Percentiles rank a stretch among this genome's conserved stretches.
phyloP scores from a whole-genome alignment of 2,329 filamentous ascomycete species.

The Lachnellula cervina region DNA sequence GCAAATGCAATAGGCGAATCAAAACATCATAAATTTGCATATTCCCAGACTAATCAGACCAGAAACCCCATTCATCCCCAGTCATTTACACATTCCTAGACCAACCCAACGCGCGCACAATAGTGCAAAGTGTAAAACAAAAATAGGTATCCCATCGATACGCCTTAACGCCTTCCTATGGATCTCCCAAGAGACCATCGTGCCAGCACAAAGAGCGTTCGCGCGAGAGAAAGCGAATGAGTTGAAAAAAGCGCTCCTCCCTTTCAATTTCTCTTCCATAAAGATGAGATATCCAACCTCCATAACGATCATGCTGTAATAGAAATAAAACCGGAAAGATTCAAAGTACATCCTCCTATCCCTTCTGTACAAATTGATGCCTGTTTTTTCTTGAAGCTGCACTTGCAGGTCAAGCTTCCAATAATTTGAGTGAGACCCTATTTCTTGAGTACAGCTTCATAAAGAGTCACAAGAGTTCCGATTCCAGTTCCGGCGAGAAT shows the following conservation, averaged over 20 bases:
- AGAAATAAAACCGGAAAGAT: slow-evolving; percentile 5
- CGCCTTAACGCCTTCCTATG: slow-evolving; percentile 28
- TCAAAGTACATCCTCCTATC: neutral
- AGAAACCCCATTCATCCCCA: neutral
- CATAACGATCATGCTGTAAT: slow-evolving; percentile 2
- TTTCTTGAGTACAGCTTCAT: slow-evolving; percentile 72
- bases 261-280: neutral
- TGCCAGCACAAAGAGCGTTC: slow-evolving; percentile 24
- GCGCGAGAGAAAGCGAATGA: slow-evolving; percentile 20
- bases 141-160: slow-evolving; percentile 23
- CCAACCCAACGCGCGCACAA: neutral
- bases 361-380: slow-evolving; percentile 2
- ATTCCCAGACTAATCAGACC: neutral
- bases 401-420: slow-evolving; percentile 4
- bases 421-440: slow-evolving; percentile 30
- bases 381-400: neutral
- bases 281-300: slow-evolving; percentile 3
- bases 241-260: slow-evolving; percentile 13
- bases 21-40: slow-evolving; percentile 1
- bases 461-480: slow-evolving; percentile 64
- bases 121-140: slow-evolving; percentile 4
- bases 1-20: neutral
- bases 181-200: slow-evolving; percentile 24
- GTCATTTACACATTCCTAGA: neutral
- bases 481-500: slow-evolving; percentile 65